A percentile compares a stretch with the other conserved stretches of the same genome.
Evolutionary conservation across 1,284 basidiomycete species (phyloP).

Genomic region (Fomes fomentarius): DNA sequence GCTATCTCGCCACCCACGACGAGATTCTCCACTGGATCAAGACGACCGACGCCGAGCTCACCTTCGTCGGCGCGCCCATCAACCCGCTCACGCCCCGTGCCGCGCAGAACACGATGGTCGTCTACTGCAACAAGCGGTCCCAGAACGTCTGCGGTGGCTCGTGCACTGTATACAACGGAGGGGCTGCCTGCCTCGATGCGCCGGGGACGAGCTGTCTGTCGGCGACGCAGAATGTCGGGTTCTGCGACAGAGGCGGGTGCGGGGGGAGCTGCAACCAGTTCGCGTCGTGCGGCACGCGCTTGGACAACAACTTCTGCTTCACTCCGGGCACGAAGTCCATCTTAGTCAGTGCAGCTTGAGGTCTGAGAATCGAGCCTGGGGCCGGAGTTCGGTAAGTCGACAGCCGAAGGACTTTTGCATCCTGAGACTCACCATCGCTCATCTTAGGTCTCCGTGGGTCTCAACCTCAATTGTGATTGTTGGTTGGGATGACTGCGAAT

Average conservation of each 20-base stretch:
- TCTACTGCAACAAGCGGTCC: not conserved
- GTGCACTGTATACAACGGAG: conserved; percentile 6
- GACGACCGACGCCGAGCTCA: conserved; percentile 10
- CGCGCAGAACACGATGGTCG: not conserved
- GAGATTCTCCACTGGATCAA: conserved; percentile 5
- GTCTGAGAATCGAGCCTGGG: no score
- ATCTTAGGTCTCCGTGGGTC: no score
- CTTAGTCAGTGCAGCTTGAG: no score
- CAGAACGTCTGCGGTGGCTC: not conserved
- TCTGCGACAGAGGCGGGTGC: conserved; percentile 1
- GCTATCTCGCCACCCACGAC: not conserved
- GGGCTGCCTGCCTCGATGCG: not conserved
- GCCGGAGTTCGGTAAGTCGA: no score
- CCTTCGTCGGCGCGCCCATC: conserved; percentile 1
- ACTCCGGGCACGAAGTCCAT: conserved; percentile 5
- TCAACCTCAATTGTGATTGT: no score
- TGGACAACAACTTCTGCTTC: conserved; percentile 8
- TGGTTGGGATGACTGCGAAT: no score
- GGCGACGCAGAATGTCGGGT: conserved; percentile 3
- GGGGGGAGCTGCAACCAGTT: conserved; percentile 5
- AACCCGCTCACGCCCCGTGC: not conserved
- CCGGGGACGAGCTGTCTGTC: not conserved
- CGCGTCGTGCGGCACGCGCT: not conserved
- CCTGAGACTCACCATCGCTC: no score
- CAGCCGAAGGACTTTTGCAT: no score